phyloP scores from a whole-genome alignment of 768 basidiomycete species.

The Termitomyces heimii region DNA sequence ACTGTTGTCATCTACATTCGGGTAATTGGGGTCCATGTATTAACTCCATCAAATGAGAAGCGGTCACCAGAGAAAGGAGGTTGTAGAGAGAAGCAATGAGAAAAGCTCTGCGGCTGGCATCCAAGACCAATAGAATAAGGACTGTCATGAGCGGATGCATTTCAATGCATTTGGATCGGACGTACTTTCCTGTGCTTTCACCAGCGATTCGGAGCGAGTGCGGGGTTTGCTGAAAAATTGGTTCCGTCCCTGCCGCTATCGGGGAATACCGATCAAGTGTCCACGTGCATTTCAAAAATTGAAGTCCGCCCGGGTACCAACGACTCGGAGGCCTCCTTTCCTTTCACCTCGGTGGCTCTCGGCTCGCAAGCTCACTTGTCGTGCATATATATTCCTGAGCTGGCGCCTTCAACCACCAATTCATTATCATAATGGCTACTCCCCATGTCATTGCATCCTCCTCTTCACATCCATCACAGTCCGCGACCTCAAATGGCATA shows the following conservation, averaged over 20 bases:
- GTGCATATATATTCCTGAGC: slow-evolving; percentile 17
- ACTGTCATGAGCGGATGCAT: neutral
- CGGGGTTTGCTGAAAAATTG: neutral
- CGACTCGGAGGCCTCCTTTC: neutral
- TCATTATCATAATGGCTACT: slow-evolving; percentile 52
- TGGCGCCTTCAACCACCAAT: slow-evolving; percentile 13
- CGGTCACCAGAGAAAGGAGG: neutral
- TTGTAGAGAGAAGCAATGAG: no score
- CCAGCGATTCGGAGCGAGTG: neutral
- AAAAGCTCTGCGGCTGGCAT: neutral
- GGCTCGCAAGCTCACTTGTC: slow-evolving; percentile 13
- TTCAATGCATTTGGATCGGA: neutral
- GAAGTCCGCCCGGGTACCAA: slow-evolving; percentile 10
- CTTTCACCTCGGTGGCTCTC: slow-evolving; percentile 14
- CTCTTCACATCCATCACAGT: slow-evolving; percentile 60
- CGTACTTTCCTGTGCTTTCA: neutral
- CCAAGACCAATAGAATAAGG: neutral
- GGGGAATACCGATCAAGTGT: slow-evolving; percentile 8
- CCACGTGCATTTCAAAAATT: slow-evolving; percentile 16
- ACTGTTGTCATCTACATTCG: neutral
- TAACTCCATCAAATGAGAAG: neutral
- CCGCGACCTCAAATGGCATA: slow-evolving; percentile 62
- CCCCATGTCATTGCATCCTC: slow-evolving; percentile 83
- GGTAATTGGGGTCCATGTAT: no score
- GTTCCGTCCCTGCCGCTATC: neutral